A percentile compares a stretch with the other conserved stretches of the same genome.
Conservation (phyloP, 2,329 filamentous ascomycete genomes). For the Pseudogymnoascus sp. region DNA sequence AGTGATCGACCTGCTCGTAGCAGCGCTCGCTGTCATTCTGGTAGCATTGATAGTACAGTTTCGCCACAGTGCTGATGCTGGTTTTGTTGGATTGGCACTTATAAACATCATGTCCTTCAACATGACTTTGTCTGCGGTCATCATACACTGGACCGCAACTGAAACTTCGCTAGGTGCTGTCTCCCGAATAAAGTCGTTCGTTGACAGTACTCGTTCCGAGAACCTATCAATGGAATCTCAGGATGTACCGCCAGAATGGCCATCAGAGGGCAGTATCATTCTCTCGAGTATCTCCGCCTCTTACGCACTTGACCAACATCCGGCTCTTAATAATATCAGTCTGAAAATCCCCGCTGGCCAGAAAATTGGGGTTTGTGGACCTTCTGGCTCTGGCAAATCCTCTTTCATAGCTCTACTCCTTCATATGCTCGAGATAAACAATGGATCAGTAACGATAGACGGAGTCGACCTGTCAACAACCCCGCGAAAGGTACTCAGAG, state of each 20-base stretch:
- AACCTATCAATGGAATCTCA: neutral
- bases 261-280: slow-evolving; percentile 23
- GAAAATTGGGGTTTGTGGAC: slow-evolving; percentile 44
- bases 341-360: slow-evolving; percentile 57
- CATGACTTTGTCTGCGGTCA: slow-evolving; percentile 18
- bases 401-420: slow-evolving; percentile 41
- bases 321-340: slow-evolving; percentile 57
- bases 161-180: slow-evolving; percentile 24
- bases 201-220: slow-evolving; percentile 23
- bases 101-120: slow-evolving; percentile 26
- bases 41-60: slow-evolving; percentile 30
- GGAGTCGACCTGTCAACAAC: slow-evolving; percentile 35
- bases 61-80: slow-evolving; percentile 21
- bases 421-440: slow-evolving; percentile 38
- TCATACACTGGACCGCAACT: slow-evolving; percentile 22
- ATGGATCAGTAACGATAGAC: slow-evolving; percentile 38
- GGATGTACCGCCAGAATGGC: slow-evolving; percentile 21
- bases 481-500: slow-evolving; percentile 36
- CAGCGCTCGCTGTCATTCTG: slow-evolving; percentile 25
- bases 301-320: slow-evolving; percentile 56
- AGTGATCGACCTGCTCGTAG: slow-evolving; percentile 24
- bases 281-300: slow-evolving; percentile 21
- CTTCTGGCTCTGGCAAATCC: slow-evolving; percentile 46
- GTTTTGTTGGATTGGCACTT: slow-evolving; percentile 26
- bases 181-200: slow-evolving; percentile 7